Percentiles rank a stretch among this genome's conserved stretches.
phyloP scores from a whole-genome alignment of 768 basidiomycete species.

The Sutorius australiensis region DNA sequence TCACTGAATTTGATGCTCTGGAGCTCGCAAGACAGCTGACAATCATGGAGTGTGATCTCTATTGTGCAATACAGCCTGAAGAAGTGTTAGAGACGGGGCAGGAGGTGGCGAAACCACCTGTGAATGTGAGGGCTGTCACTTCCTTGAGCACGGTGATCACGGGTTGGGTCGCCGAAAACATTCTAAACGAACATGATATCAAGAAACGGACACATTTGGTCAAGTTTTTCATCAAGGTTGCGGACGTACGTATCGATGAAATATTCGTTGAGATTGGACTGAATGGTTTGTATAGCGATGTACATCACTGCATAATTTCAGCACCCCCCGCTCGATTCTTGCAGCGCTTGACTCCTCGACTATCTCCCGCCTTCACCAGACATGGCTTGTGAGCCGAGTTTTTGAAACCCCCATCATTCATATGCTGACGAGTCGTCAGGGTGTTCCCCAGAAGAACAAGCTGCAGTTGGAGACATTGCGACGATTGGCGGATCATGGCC shows the following conservation, averaged over 20 bases:
- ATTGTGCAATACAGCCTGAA: constrained; percentile 80
- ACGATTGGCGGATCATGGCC: constrained; percentile 84
- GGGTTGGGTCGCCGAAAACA: constrained; percentile 94
- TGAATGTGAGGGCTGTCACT: constrained; percentile 79
- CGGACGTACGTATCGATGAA: constrained; percentile 60
- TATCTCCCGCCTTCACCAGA: constrained; percentile 86
- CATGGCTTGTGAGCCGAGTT: constrained; percentile 75
- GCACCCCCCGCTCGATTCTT: constrained; percentile 86
- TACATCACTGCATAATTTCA: constrained; percentile 79
- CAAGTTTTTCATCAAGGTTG: constrained; percentile 92
- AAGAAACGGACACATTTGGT: constrained; percentile 76
- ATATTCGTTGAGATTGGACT: constrained; percentile 9
- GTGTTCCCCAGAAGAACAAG: constrained; percentile 82
- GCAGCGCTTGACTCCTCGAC: constrained; percentile 96
- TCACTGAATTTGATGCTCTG: constrained; percentile 90
- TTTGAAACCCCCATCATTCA: background rate
- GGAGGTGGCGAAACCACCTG: constrained; percentile 56
- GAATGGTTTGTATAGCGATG: constrained; percentile 60
- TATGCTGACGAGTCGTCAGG: constrained; percentile 42
- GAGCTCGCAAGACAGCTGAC: constrained; percentile 94
- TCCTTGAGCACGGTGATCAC: constrained; percentile 90
- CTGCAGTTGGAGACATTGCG: constrained; percentile 73
- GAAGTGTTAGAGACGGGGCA: constrained; percentile 86
- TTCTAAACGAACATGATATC: constrained; percentile 84
- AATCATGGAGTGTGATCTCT: constrained; percentile 87